These are phyloP conservation scores for Nevesoporus exiguus DNA, from an alignment of 768 basidiomycete species.

Conservation along the genomic window DNA sequence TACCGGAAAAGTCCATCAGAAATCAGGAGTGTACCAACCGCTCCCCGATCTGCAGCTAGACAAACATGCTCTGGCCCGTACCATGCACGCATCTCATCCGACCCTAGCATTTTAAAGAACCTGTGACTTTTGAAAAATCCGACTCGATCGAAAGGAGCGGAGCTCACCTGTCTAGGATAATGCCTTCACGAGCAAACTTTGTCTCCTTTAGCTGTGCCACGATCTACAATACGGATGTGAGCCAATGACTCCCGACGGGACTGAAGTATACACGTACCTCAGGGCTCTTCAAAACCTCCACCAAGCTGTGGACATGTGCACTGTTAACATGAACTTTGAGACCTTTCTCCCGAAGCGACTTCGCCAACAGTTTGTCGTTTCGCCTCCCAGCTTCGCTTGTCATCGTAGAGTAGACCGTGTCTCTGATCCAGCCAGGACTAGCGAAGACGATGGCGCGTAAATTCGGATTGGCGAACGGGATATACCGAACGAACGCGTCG, in stretches of 20 bases:
- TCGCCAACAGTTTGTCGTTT: conserved; percentile 79
- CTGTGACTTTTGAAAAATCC: conserved; percentile 37
- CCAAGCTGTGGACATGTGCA: conserved; percentile 91
- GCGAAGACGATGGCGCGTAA: conserved; percentile 93
- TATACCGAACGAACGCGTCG: conserved; percentile 83
- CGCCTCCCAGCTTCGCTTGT: conserved; percentile 75
- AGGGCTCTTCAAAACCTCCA: conserved; percentile 91
- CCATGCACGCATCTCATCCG: conserved; percentile 96
- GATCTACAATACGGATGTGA: conserved; percentile 44
- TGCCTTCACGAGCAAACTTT: conserved; percentile 92
- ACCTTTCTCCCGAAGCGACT: conserved; percentile 75
- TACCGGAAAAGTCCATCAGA: conserved; percentile 93
- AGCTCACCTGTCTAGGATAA: conserved; percentile 79
- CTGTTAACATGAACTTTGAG: conserved; percentile 90
- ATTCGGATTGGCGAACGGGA: conserved; percentile 71
- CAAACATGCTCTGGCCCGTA: conserved; percentile 95
- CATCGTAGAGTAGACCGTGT: conserved; percentile 82
- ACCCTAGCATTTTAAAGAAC: conserved; percentile 97
- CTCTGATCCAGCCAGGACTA: conserved; percentile 94
- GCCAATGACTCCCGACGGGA: neutral
- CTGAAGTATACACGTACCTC: conserved; percentile 66
- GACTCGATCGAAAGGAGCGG: neutral
- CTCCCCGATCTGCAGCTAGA: conserved; percentile 88
- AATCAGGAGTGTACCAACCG: conserved; percentile 90
- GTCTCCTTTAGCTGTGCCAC: conserved; percentile 81